A percentile compares a stretch with the other conserved stretches of the same genome.
Conservation (phyloP, 768 basidiomycete species). For the Xerocomus spinulosus region DNA sequence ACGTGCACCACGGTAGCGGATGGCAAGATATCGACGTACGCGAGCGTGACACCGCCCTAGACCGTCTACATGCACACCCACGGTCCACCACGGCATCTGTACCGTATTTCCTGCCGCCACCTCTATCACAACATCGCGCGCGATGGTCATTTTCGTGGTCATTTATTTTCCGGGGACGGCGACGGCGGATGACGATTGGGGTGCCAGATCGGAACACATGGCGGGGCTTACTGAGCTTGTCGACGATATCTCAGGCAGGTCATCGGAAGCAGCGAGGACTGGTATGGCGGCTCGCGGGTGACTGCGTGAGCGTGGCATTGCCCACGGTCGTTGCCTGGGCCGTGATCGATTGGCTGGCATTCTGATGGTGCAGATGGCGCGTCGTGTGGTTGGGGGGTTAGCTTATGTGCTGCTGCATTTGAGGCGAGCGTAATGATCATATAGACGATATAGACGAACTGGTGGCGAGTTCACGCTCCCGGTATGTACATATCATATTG, state of each 20-base stretch:
- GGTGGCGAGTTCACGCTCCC: background rate
- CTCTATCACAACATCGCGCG: conserved; percentile 23
- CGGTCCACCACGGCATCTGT: background rate
- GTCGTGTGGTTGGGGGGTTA: background rate
- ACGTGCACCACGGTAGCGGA: conserved; percentile 26
- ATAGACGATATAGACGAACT: background rate
- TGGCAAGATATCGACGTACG: conserved; percentile 26
- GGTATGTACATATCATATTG: background rate
- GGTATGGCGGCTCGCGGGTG: conserved; percentile 34
- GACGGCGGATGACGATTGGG: conserved; percentile 49
- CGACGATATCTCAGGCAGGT: conserved; percentile 7
- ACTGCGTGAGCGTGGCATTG: conserved; percentile 32
- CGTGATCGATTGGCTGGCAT: conserved; percentile 28
- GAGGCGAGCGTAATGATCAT: background rate
- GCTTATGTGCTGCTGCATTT: background rate
- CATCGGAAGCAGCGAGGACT: conserved; percentile 27
- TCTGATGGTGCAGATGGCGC: conserved; percentile 7
- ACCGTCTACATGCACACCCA: background rate
- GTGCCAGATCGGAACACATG: conserved; percentile 34
- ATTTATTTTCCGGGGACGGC: conserved; percentile 51
- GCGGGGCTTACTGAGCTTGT: conserved; percentile 8
- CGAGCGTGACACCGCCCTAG: background rate
- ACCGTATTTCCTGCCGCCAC: conserved; percentile 39
- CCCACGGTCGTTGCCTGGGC: conserved; percentile 25
- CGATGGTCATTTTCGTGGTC: conserved; percentile 42